phyloP scores from a whole-genome alignment of 2,329 filamentous ascomycete species.

The Apiospora hydei region DNA sequence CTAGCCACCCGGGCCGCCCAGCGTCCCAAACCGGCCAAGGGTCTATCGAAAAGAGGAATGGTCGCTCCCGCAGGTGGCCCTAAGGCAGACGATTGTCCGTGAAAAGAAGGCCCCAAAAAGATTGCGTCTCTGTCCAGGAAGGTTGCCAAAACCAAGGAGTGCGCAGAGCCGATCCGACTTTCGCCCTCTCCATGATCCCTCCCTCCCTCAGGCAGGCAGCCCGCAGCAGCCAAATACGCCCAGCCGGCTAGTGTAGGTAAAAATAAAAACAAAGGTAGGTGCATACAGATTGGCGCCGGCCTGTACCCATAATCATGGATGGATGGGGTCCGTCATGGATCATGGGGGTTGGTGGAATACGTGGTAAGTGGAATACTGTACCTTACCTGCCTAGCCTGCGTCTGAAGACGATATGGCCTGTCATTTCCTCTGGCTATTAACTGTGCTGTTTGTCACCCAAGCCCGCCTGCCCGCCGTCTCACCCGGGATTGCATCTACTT shows the following conservation, averaged over 20 bases:
- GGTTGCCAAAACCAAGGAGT: background rate
- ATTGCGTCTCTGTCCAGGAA: background rate
- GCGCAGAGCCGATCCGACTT: background rate
- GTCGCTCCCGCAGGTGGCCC: constrained; percentile 16
- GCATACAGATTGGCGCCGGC: background rate
- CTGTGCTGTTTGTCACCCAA: constrained; percentile 21
- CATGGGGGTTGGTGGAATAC: constrained; percentile 18
- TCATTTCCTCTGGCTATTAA: constrained; percentile 8
- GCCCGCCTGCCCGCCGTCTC: constrained; percentile 20
- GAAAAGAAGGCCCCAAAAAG: background rate
- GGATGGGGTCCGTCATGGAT: constrained; percentile 12
- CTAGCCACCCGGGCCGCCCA: constrained; percentile 19
- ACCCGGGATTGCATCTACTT: constrained; percentile 20
- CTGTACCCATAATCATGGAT: constrained; percentile 5
- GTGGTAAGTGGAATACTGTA: constrained; percentile 7
- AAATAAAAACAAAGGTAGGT: background rate
- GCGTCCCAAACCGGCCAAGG: constrained; percentile 1
- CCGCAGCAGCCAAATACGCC: background rate
- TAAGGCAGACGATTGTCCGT: background rate
- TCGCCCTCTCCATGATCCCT: too few species aligned
- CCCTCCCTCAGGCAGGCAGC: background rate
- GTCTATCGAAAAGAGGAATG: constrained; percentile 20
- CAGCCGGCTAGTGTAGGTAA: background rate
- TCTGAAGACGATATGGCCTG: constrained; percentile 17
- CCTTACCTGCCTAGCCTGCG: background rate